phyloP scores from a whole-genome alignment of 352 stramenopile genomes.

The Phytophthora chlamydospora region DNA sequence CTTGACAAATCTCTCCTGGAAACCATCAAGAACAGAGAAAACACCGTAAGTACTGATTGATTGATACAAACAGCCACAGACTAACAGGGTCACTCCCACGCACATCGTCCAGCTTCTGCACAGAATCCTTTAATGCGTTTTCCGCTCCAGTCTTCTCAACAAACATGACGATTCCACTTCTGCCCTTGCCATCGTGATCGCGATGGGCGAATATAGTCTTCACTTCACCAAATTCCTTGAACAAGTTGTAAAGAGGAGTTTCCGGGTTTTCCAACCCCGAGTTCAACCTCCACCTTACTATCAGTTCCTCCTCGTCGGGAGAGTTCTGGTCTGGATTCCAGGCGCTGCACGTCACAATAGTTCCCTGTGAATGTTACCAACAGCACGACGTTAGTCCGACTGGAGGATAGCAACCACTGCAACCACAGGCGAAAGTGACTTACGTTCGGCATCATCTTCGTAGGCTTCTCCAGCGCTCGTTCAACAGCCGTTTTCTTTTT shows the following conservation, averaged over 20 bases:
- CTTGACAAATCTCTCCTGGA: background rate
- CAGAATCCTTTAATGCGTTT: conserved; percentile 54
- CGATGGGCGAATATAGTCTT: conserved; percentile 50
- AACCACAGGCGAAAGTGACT: too few relatives aligned
- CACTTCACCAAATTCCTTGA: conserved; percentile 71
- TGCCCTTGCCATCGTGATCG: conserved; percentile 63
- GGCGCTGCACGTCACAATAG: too few relatives aligned
- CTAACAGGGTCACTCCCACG: conserved; percentile 10
- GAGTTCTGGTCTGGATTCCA: too few relatives aligned
- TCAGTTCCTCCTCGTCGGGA: too few relatives aligned
- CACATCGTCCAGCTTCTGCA: conserved; percentile 72
- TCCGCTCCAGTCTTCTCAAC: conserved; percentile 45
- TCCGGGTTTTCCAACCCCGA: conserved; percentile 11
- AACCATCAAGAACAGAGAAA: background rate
- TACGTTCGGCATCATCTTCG: background rate
- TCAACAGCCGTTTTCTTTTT: conserved; percentile 65
- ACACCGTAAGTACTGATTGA: too few relatives aligned
- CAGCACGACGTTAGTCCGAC: too few relatives aligned
- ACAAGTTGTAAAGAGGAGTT: conserved; percentile 59
- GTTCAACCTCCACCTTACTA: too few relatives aligned
- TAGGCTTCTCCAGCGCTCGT: conserved; percentile 52
- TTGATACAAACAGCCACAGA: too few relatives aligned
- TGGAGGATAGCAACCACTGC: too few relatives aligned
- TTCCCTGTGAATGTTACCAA: too few relatives aligned
- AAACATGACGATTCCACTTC: conserved; percentile 72